Evolutionary conservation across 768 basidiomycete genomes (phyloP).

Genomic region (Crepidotus variabilis): DNA sequence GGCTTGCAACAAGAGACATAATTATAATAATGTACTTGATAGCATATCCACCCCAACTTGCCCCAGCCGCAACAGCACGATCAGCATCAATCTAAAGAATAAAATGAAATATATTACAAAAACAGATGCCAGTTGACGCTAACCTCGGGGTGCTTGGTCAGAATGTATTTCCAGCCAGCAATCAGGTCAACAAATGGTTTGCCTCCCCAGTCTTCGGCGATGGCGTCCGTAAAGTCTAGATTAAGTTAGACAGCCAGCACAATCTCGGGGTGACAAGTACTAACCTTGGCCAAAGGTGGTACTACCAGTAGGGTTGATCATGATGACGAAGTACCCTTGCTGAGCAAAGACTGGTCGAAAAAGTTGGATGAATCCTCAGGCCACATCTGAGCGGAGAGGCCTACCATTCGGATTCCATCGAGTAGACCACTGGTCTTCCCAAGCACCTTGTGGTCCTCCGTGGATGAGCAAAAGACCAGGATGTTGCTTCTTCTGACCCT

Average conservation of each 20-base stretch:
- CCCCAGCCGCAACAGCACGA: conserved; percentile 75
- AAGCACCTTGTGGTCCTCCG: conserved; percentile 79
- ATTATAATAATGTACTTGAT: conserved; percentile 79
- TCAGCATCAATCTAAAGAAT: conserved; percentile 56
- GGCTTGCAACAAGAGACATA: not conserved
- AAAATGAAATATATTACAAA: not conserved
- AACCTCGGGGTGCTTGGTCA: conserved; percentile 70
- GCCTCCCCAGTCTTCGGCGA: conserved; percentile 80
- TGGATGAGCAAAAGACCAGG: conserved; percentile 81
- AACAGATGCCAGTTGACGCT: conserved; percentile 3
- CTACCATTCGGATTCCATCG: conserved; percentile 88
- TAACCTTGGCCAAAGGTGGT: conserved; percentile 89
- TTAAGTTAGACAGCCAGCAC: not conserved
- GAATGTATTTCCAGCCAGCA: conserved; percentile 68
- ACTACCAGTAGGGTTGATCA: conserved; percentile 92
- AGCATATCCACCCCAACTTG: conserved; percentile 84
- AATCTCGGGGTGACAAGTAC: not conserved
- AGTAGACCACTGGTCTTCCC: conserved; percentile 90
- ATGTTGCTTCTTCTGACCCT: conserved; percentile 67
- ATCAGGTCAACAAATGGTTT: conserved; percentile 78
- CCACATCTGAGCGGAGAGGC: conserved; percentile 5
- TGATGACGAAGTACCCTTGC: conserved; percentile 85
- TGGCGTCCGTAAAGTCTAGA: conserved; percentile 76
- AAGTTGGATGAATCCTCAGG: not conserved
- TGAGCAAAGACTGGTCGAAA: conserved; percentile 62